A percentile compares a stretch with the other conserved stretches of the same genome.
phyloP scores from a whole-genome alignment of 441 rosid genomes.

The Erodium texanum region DNA sequence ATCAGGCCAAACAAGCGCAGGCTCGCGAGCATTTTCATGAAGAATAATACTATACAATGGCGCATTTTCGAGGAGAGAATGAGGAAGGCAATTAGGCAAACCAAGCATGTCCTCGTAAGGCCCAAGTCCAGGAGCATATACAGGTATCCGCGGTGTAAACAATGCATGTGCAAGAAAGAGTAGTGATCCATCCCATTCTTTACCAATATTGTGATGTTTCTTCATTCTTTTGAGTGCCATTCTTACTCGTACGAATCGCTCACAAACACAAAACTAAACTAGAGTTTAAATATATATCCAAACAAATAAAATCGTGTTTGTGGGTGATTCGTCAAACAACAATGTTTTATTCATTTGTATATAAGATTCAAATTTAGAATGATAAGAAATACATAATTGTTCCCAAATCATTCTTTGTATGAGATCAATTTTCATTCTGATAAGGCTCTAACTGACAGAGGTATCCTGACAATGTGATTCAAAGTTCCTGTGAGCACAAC shows the following conservation, averaged over 20 bases:
- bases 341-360: no score
- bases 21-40: constrained; percentile 57
- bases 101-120: constrained; percentile 67
- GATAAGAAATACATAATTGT: no score
- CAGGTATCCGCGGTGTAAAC: constrained; percentile 70
- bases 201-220: constrained; percentile 14
- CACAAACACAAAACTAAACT: no score
- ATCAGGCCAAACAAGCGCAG: constrained; percentile 86
- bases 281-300: no score
- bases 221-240: background rate
- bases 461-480: constrained; percentile 59
- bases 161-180: constrained; percentile 59
- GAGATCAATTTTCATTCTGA: constrained; percentile 12
- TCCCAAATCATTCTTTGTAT: no score
- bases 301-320: no score
- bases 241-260: no score
- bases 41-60: constrained; percentile 75
- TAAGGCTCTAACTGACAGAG: constrained; percentile 47
- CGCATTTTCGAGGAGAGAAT: constrained; percentile 77
- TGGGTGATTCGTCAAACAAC: no score
- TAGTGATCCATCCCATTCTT: constrained; percentile 9
- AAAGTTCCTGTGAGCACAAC: constrained; percentile 59
- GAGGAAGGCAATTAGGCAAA: constrained; percentile 85
- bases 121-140: constrained; percentile 75
- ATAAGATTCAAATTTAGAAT: no score